Conservation (phyloP, 2,329 filamentous ascomycete species). For the Cytospora chrysosperma region DNA sequence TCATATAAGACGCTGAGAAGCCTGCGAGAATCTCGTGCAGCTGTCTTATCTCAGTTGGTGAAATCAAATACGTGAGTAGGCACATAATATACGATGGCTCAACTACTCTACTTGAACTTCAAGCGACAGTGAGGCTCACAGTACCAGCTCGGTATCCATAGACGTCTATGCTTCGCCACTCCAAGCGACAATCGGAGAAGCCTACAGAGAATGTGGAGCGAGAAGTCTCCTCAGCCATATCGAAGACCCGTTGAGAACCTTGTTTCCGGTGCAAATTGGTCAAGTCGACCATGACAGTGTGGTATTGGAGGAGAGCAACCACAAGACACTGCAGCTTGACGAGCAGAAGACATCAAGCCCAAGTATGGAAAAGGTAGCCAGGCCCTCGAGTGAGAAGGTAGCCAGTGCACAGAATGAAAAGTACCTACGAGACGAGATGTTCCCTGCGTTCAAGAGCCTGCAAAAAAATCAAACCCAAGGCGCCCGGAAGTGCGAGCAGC, state of each 20-base stretch:
- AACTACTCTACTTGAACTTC: no score
- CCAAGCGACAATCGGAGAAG: neutral
- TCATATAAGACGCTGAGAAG: no score
- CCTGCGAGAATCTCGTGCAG: no score
- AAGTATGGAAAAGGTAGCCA: no score
- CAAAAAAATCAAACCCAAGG: neutral
- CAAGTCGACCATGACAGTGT: neutral
- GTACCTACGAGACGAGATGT: slow-evolving; percentile 3
- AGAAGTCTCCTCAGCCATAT: neutral
- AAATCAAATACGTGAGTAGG: no score
- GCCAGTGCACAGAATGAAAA: neutral
- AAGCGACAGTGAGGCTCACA: neutral
- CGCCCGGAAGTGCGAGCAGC: neutral
- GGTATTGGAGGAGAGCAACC: no score
- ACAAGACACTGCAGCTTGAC: no score
- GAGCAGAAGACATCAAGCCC: no score
- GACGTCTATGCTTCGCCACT: neutral
- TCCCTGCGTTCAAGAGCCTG: slow-evolving; percentile 1
- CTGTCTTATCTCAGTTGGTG: no score
- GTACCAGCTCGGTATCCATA: neutral
- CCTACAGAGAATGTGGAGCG: neutral
- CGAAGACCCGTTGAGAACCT: neutral
- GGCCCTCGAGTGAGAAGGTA: no score
- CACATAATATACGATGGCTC: no score
- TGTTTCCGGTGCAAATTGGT: neutral